Conservation (phyloP, 73 alveolate species). For the Tetrahymena elliotti region DNA sequence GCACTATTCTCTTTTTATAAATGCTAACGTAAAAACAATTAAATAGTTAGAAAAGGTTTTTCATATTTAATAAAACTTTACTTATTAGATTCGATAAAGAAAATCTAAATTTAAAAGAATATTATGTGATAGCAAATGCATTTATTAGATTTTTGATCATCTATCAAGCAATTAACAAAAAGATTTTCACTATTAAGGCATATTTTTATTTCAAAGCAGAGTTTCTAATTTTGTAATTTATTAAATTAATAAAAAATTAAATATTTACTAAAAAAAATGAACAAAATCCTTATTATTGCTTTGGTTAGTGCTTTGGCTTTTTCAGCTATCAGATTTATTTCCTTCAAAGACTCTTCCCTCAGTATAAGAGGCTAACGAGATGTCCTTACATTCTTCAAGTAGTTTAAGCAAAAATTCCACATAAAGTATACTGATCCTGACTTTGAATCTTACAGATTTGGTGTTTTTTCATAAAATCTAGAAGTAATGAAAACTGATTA, state of each 20-base stretch:
- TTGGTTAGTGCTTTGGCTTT: not conserved
- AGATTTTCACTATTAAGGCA: no score
- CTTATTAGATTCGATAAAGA: no score
- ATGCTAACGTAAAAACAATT: no score
- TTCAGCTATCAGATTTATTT: not conserved
- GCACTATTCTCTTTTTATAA: no score
- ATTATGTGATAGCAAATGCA: not conserved
- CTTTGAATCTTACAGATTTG: slow-evolving; percentile 34
- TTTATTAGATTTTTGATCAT: no score
- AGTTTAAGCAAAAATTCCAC: not conserved
- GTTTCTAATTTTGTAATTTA: not conserved
- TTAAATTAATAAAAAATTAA: not conserved
- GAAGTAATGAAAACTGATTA: not conserved
- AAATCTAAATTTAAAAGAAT: not conserved
- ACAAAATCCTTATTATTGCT: not conserved
- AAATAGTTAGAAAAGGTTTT: no score
- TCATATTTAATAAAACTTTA: no score
- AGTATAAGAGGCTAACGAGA: not conserved
- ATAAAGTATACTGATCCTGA: not conserved
- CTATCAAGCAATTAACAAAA: no score
- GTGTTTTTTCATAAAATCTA: slow-evolving; percentile 29
- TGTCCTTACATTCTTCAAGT: not conserved
- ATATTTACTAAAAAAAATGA: not conserved
- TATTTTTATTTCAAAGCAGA: no score
- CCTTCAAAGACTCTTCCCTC: not conserved